Percentiles rank a stretch among this genome's conserved stretches.
Evolutionary conservation across 192 early-diverging fungal genomes (phyloP).

Genomic region (Coemansia sp.): DNA sequence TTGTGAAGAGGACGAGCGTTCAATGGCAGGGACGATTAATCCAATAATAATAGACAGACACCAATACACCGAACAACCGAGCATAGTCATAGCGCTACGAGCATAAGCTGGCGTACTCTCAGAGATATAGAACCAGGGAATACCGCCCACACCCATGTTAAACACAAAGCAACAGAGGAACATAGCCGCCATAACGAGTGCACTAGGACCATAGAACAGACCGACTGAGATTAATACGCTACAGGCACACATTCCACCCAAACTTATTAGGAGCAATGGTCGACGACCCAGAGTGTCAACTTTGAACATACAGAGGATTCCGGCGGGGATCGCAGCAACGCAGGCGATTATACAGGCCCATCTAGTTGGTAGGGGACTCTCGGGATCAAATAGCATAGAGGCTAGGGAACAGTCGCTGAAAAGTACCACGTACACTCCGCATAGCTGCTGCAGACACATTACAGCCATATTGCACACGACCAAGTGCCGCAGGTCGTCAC

Average conservation of each 20-base stretch:
- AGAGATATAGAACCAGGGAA: constrained; percentile 77
- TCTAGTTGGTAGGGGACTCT: constrained; percentile 35
- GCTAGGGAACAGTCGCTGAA: constrained; percentile 66
- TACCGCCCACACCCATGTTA: constrained; percentile 74
- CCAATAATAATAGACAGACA: constrained; percentile 51
- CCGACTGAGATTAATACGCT: constrained; percentile 63
- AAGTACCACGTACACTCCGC: constrained; percentile 70
- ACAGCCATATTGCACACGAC: constrained; percentile 59
- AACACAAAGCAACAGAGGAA: constrained; percentile 73
- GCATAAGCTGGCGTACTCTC: constrained; percentile 75
- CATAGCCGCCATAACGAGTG: constrained; percentile 61
- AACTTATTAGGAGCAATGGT: constrained; percentile 63
- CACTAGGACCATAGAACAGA: constrained; percentile 49
- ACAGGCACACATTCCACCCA: constrained; percentile 63
- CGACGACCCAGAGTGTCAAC: constrained; percentile 72
- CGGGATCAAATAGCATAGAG: constrained; percentile 60
- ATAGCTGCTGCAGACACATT: constrained; percentile 70
- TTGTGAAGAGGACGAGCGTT: constrained; percentile 13
- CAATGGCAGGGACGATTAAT: constrained; percentile 57
- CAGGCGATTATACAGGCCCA: constrained; percentile 62
- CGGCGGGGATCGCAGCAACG: constrained; percentile 60
- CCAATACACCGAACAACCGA: constrained; percentile 78
- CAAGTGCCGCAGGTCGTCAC: constrained; percentile 48
- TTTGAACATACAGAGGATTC: constrained; percentile 60
- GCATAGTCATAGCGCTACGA: constrained; percentile 61